These are phyloP conservation scores for Aurifilum marmelostoma DNA, from an alignment of 2,329 filamentous ascomycete genomes.

Conservation along the genomic window DNA sequence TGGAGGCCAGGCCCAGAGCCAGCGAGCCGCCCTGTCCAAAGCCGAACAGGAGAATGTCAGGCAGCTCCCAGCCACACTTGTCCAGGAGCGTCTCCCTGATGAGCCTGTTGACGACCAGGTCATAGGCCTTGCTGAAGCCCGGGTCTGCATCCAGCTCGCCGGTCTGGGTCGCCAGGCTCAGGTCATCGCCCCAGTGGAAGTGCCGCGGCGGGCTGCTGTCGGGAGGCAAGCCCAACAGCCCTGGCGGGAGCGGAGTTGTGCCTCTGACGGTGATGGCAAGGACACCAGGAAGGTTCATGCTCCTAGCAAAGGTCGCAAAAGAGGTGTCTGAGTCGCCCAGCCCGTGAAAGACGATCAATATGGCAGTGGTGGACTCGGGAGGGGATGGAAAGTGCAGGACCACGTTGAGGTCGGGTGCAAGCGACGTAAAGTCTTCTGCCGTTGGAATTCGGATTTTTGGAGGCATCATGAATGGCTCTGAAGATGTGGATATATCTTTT, in stretches of 20 bases:
- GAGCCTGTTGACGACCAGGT: conserved; percentile 53
- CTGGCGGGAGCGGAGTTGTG: conserved; percentile 68
- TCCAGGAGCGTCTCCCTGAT: conserved; percentile 55
- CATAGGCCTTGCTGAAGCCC: conserved; percentile 56
- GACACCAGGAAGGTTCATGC: conserved; percentile 76
- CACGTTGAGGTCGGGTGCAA: conserved; percentile 46
- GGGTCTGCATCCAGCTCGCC: conserved; percentile 64
- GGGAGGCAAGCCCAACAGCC: conserved; percentile 55
- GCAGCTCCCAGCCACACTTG: conserved; percentile 61
- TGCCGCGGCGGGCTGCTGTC: conserved; percentile 37
- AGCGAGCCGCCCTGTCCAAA: conserved; percentile 70
- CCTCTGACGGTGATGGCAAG: conserved; percentile 75
- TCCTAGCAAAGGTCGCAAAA: conserved; percentile 70
- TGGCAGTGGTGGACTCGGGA: conserved; percentile 67
- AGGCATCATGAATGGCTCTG: conserved; percentile 39
- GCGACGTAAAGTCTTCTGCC: conserved; percentile 51
- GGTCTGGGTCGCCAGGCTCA: conserved; percentile 53
- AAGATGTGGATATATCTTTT: no score
- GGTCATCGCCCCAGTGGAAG: conserved; percentile 71
- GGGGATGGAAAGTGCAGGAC: conserved; percentile 55
- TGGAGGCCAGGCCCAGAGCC: conserved; percentile 59
- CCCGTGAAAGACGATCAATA: conserved; percentile 83
- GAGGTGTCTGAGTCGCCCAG: conserved; percentile 74
- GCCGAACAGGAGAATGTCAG: conserved; percentile 67
- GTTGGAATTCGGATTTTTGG: conserved; percentile 52